phyloP scores from a whole-genome alignment of 192 early-diverging fungal species.

The Borealophlyctis nickersoniae region DNA sequence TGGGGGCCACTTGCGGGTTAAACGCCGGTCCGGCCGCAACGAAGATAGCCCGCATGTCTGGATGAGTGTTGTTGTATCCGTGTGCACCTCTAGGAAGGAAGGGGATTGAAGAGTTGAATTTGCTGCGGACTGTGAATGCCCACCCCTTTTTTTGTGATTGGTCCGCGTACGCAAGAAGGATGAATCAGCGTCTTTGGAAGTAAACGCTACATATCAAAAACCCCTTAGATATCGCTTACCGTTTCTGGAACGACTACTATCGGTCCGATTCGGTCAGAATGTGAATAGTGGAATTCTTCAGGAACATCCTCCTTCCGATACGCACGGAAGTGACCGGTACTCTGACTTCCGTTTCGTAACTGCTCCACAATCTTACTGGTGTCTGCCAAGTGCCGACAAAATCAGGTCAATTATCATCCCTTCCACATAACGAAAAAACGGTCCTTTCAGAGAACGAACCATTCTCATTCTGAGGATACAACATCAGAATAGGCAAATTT shows the following conservation, averaged over 20 bases:
- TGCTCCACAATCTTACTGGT: constrained; percentile 49
- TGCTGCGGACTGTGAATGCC: constrained; percentile 19
- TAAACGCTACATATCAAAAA: too few species aligned
- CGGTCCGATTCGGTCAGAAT: constrained; percentile 67
- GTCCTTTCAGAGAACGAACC: constrained; percentile 12
- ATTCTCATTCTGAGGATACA: constrained; percentile 50
- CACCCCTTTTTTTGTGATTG: constrained; percentile 18
- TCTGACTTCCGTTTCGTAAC: constrained; percentile 43
- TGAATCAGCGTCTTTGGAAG: too few species aligned
- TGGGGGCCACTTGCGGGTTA: constrained; percentile 1
- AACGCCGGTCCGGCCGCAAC: constrained; percentile 68
- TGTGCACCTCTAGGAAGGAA: constrained; percentile 58
- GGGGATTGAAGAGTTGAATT: constrained; percentile 11
- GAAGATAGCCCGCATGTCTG: constrained; percentile 83
- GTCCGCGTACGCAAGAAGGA: too few species aligned
- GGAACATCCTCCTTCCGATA: constrained; percentile 75
- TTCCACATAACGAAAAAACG: not conserved
- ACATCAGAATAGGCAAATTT: constrained; percentile 59
- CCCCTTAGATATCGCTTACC: too few species aligned
- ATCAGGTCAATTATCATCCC: not conserved
- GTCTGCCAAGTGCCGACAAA: constrained; percentile 16
- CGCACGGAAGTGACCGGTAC: constrained; percentile 44
- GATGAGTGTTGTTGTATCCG: constrained; percentile 75
- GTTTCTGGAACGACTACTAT: constrained; percentile 68
- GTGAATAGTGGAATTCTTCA: constrained; percentile 64